These are phyloP conservation scores for Tuber calosporum DNA, from an alignment of 495 filamentous ascomycete genomes.

Conservation along the genomic window DNA sequence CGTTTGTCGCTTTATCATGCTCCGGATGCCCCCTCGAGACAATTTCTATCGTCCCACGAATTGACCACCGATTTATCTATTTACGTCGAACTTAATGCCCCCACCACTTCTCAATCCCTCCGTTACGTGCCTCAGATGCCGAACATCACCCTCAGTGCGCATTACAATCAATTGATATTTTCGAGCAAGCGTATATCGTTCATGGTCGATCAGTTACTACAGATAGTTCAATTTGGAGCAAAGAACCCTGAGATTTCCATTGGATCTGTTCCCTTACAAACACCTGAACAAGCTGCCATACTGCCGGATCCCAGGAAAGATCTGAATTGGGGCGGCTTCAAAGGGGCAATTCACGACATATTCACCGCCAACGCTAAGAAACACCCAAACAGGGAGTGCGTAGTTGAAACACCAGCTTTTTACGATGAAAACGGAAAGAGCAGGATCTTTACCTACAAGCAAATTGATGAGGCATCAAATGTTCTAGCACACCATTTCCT, in stretches of 20 bases:
- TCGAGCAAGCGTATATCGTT: slow-evolving; percentile 48
- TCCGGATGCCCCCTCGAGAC: slow-evolving; percentile 44
- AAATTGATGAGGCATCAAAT: slow-evolving; percentile 83
- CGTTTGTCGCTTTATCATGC: slow-evolving; percentile 50
- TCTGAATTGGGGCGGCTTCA: slow-evolving; percentile 75
- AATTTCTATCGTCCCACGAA: slow-evolving; percentile 38
- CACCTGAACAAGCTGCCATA: slow-evolving; percentile 45
- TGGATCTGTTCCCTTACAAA: slow-evolving; percentile 49
- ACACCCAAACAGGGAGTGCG: slow-evolving; percentile 71
- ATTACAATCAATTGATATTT: slow-evolving; percentile 51
- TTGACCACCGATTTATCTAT: slow-evolving; percentile 48
- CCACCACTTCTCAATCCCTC: slow-evolving; percentile 28
- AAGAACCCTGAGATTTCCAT: slow-evolving; percentile 46
- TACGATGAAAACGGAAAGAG: slow-evolving; percentile 47
- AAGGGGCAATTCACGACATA: slow-evolving; percentile 73
- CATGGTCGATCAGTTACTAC: slow-evolving; percentile 47
- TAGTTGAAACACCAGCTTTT: slow-evolving; percentile 69
- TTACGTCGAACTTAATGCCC: slow-evolving; percentile 43
- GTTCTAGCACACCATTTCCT: slow-evolving; percentile 71
- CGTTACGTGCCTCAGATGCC: slow-evolving; percentile 32
- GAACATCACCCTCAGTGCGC: slow-evolving; percentile 46
- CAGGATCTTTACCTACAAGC: slow-evolving; percentile 73
- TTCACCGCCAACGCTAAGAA: slow-evolving; percentile 63
- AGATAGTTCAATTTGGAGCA: slow-evolving; percentile 47
- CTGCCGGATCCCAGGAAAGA: slow-evolving; percentile 69